Evolutionary conservation across 352 stramenopile genomes (phyloP), one percentile per base, ranked within the genome.

Genomic region (Phytophthora boehmeriae): DNA sequence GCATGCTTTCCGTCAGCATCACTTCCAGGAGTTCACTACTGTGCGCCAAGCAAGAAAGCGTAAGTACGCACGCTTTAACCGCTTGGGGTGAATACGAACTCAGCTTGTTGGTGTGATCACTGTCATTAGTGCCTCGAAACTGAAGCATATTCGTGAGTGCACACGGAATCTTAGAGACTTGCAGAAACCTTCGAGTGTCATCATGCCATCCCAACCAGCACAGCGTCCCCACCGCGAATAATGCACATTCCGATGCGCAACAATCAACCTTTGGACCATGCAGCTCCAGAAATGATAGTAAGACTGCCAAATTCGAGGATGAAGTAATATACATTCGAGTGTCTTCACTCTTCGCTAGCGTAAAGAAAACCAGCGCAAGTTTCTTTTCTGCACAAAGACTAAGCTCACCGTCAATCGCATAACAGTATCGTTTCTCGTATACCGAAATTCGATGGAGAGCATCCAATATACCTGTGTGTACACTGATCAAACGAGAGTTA

Each of bases 191-290:
- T 2, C 78, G 69, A 2, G 80, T 86, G 8, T 64, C 48, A n/a
- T 90, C 78, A 45, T 93, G 68, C 82, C 84, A 93, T 8, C 68
- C 71, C 11, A 93, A 47, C 20, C 75, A 68, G 42, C 78, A 89
- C 11, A 92, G 45, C 5, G 80, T 76, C 0, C 80, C 73, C 8
- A 78, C 67, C 5, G 73, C 80, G 25, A 76, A 83, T 8, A 77
- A 17, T 5, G 74, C 64, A 35, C 69, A 85, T 13, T 71, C 63
- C 0, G 54, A 63, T 8, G 54, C 42, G 2, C 44, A 27, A 47
- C 76, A 86, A 16, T 75, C 47, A 4, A 23, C 27, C 39, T 59
- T 67, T n/a, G 65, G 56, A 0, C 51, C 22, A 20, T 80, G 70
- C 1, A 56, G 63, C 16, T 59, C 50, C 23, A 80, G 55, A 28